These are phyloP conservation scores for Colletotrichum navitas DNA, from an alignment of 2,329 filamentous ascomycete genomes.

Conservation along the genomic window DNA sequence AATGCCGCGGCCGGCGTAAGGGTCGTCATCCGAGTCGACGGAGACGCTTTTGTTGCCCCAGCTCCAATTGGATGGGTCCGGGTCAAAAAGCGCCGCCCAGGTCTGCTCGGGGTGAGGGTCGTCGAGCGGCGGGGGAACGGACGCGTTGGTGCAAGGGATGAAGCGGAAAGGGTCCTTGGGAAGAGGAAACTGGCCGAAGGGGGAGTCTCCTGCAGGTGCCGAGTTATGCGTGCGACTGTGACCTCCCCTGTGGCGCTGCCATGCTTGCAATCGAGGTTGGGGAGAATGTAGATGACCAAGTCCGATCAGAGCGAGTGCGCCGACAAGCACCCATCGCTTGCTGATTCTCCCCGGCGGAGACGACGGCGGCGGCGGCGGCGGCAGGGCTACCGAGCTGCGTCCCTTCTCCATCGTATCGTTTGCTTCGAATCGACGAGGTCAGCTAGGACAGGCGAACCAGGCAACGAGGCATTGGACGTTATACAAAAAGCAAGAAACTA, in stretches of 20 bases:
- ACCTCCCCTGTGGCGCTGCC: background rate
- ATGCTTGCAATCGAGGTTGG: background rate
- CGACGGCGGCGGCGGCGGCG: no score
- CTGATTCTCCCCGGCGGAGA: no score
- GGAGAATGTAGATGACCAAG: conserved; percentile 1
- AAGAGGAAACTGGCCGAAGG: conserved; percentile 54
- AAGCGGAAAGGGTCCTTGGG: conserved; percentile 61
- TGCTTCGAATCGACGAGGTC: background rate
- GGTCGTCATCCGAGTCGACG: conserved; percentile 44
- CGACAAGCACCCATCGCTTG: background rate
- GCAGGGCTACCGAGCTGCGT: no score
- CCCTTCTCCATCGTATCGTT: conserved; percentile 24
- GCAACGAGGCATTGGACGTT: background rate
- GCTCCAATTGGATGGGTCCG: conserved; percentile 59
- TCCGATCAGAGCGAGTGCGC: conserved; percentile 14
- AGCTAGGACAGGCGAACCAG: background rate
- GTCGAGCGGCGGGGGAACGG: conserved; percentile 57
- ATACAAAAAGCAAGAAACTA: background rate
- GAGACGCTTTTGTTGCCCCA: conserved; percentile 53
- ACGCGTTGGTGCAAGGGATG: conserved; percentile 59
- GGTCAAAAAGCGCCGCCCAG: conserved; percentile 59
- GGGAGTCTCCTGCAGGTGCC: background rate
- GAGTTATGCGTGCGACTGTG: background rate
- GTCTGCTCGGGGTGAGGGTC: conserved; percentile 52
- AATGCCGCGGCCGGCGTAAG: conserved; percentile 56